Evolutionary conservation across 2,329 filamentous ascomycete genomes (phyloP).

Genomic region (Exophiala phaeomuriformis): DNA sequence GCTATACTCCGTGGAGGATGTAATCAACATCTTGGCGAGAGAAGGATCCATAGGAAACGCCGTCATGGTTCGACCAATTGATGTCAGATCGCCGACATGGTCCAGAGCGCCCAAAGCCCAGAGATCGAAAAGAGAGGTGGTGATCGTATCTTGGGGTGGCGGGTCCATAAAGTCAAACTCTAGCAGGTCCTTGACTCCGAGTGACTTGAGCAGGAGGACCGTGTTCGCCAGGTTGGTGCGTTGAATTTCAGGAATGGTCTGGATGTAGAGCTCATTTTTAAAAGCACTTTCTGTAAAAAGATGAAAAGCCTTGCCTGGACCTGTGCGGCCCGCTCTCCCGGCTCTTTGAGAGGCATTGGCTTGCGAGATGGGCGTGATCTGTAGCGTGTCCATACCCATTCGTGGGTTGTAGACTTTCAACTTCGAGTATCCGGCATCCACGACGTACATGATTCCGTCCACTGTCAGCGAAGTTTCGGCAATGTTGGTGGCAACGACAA

Average conservation of each 20-base stretch:
- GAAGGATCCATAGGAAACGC: constrained; percentile 98
- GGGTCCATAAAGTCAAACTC: constrained; percentile 98
- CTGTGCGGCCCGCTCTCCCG: constrained; percentile 86
- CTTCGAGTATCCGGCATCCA: constrained; percentile 92
- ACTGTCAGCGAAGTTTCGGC: constrained; percentile 97
- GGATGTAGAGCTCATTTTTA: constrained; percentile 91
- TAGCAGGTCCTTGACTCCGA: constrained; percentile 86
- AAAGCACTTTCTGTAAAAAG: constrained; percentile 92
- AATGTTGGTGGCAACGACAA: constrained; percentile 97
- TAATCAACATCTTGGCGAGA: constrained; percentile 89
- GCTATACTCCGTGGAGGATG: constrained; percentile 75
- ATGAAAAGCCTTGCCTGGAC: constrained; percentile 89
- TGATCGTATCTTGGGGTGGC: constrained; percentile 94
- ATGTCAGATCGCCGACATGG: constrained; percentile 85
- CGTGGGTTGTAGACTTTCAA: constrained; percentile 97
- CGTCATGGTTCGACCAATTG: constrained; percentile 85
- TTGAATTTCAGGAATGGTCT: constrained; percentile 96
- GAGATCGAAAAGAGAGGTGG: constrained; percentile 91
- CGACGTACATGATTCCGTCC: constrained; percentile 98
- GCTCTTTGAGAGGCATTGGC: constrained; percentile 91
- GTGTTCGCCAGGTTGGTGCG: constrained; percentile 82
- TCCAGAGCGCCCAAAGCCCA: constrained; percentile 93
- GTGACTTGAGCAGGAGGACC: constrained; percentile 76
- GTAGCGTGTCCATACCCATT: constrained; percentile 98
- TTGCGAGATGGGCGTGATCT: constrained; percentile 95